Evolutionary conservation across 2,329 filamentous ascomycete species (phyloP).

Genomic region (Leptographium radiaticola): DNA sequence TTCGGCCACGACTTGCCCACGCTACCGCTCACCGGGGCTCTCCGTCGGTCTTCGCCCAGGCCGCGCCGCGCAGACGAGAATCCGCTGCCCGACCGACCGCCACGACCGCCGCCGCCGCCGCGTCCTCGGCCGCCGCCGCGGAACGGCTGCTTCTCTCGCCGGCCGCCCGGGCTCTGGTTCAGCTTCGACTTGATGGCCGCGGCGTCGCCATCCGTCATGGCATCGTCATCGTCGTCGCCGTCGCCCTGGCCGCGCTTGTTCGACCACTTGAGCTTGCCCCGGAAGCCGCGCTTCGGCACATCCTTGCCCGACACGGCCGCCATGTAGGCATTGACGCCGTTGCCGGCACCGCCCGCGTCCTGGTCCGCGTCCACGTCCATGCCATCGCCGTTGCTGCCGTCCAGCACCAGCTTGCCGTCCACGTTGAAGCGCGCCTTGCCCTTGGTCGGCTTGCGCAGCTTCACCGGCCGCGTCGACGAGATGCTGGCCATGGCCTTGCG

Average conservation of each 20-base stretch:
- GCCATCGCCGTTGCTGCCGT: conserved; percentile 38
- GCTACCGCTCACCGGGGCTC: conserved; percentile 11
- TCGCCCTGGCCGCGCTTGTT: conserved; percentile 40
- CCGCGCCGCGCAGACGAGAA: conserved; percentile 16
- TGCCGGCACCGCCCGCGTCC: conserved; percentile 22
- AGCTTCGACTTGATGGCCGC: conserved; percentile 23
- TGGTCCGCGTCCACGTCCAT: conserved; percentile 48
- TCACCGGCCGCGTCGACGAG: conserved; percentile 73
- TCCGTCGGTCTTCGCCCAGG: conserved; percentile 19
- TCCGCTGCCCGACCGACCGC: neutral
- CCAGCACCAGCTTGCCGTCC: conserved; percentile 72
- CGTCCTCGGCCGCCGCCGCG: conserved; percentile 13
- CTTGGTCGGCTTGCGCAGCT: conserved; percentile 44
- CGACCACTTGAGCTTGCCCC: conserved; percentile 59
- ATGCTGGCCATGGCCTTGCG: conserved; percentile 84
- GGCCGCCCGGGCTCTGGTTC: conserved; percentile 16
- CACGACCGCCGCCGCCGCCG: conserved; percentile 16
- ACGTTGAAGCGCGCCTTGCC: conserved; percentile 57
- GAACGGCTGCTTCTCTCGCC: conserved; percentile 16
- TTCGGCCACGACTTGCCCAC: conserved; percentile 16
- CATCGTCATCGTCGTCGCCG: conserved; percentile 28
- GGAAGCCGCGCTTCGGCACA: conserved; percentile 48
- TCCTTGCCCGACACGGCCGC: conserved; percentile 57
- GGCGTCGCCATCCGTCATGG: conserved; percentile 40
- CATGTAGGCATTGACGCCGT: conserved; percentile 56